Percentiles rank a stretch among this genome's conserved stretches.
These are phyloP conservation scores for Albugo laibachii DNA, from an alignment of 352 stramenopile species.

Conservation along the genomic window DNA sequence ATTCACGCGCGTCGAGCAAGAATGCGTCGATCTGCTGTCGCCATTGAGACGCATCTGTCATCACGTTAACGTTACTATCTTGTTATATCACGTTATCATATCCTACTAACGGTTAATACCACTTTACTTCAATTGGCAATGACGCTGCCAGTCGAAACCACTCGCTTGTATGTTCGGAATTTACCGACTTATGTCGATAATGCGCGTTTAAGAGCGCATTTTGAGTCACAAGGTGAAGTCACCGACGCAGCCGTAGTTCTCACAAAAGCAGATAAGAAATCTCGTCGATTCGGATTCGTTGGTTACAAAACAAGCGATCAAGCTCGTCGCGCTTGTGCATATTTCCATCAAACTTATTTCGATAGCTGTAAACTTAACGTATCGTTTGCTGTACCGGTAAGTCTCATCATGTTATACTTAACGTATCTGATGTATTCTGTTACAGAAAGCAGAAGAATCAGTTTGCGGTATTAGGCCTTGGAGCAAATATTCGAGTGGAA, in stretches of 20 bases:
- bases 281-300: slow-evolving; percentile 67
- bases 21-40: slow-evolving; percentile 12
- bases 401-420: not conserved
- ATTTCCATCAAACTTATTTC: slow-evolving; percentile 80
- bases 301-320: slow-evolving; percentile 55
- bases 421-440: not conserved
- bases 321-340: slow-evolving; percentile 27
- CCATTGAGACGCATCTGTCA: not conserved
- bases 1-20: slow-evolving; percentile 55
- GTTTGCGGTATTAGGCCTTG: slow-evolving; percentile 40
- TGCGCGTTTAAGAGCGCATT: slow-evolving; percentile 48
- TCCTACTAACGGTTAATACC: too few species aligned
- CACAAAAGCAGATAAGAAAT: slow-evolving; percentile 78
- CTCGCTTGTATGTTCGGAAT: slow-evolving; percentile 70
- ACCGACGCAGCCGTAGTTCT: slow-evolving; percentile 78
- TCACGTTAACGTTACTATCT: too few species aligned
- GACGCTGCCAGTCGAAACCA: slow-evolving; percentile 3
- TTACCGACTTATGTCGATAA: slow-evolving; percentile 61
- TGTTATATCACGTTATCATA: too few species aligned
- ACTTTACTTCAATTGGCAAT: too few species aligned
- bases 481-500: slow-evolving; percentile 80
- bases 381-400: slow-evolving; percentile 49
- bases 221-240: slow-evolving; percentile 55
- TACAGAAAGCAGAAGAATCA: too few species aligned
- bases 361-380: slow-evolving; percentile 78